phyloP scores from a whole-genome alignment of 805 yeast genomes.

The Ogataea nitratoaversa region DNA sequence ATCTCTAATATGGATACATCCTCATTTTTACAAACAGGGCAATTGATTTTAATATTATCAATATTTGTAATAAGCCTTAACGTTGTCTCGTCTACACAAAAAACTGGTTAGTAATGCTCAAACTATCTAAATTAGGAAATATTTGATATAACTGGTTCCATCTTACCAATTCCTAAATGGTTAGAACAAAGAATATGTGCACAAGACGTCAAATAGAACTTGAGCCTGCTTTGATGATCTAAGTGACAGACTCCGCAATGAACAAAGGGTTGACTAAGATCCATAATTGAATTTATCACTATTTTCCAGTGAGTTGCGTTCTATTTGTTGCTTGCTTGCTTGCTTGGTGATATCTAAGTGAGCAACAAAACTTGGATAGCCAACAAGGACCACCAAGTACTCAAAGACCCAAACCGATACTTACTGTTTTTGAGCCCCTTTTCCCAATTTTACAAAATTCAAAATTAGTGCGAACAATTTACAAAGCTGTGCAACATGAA shows the following conservation, averaged over 20 bases:
- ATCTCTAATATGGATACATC: slow-evolving; percentile 10
- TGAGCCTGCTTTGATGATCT: neutral
- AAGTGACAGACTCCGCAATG: slow-evolving; percentile 12
- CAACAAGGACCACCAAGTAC: no score
- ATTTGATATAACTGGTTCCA: neutral
- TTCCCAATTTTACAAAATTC: neutral
- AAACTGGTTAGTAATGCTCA: no score
- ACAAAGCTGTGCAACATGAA: no score
- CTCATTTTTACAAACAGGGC: slow-evolving; percentile 9
- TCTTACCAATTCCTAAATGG: slow-evolving; percentile 10
- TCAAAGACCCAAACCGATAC: no score
- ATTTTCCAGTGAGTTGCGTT: no score
- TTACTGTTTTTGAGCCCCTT: slow-evolving; percentile 1
- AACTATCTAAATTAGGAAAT: neutral
- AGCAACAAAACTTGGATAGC: no score
- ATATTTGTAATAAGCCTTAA: slow-evolving; percentile 1
- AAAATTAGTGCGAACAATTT: no score
- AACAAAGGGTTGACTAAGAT: slow-evolving; percentile 11
- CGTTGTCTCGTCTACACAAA: neutral
- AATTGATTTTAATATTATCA: slow-evolving; percentile 5
- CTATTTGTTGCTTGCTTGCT: no score
- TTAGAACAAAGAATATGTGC: slow-evolving; percentile 14
- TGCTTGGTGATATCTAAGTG: no score
- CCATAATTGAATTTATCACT: no score
- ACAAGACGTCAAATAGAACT: slow-evolving; percentile 14